Conservation (phyloP, 2,329 filamentous ascomycete species). For the Paecilomyces variotii region DNA sequence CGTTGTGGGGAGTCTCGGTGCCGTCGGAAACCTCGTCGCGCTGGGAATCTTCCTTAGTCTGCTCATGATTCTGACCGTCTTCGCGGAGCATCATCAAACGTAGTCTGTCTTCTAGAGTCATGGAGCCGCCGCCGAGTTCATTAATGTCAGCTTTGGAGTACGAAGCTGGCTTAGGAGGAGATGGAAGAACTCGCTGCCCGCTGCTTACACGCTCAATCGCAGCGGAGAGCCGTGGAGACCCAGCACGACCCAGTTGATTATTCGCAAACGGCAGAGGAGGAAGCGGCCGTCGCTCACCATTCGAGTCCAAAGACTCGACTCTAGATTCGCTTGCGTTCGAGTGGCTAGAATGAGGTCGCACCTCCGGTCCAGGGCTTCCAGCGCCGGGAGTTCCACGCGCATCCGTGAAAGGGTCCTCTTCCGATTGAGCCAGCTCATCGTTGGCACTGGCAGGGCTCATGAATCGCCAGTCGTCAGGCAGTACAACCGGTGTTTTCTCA, state of each 20-base stretch:
- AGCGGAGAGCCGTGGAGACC: conserved; percentile 58
- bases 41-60: not conserved
- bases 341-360: conserved; percentile 41
- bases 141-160: conserved; percentile 70
- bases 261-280: conserved; percentile 65
- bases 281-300: conserved; percentile 73
- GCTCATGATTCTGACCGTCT: conserved; percentile 4
- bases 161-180: conserved; percentile 59
- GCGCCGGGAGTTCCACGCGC: conserved; percentile 56
- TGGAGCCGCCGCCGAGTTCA: conserved; percentile 63
- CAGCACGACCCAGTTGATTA: conserved; percentile 37
- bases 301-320: conserved; percentile 67
- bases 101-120: conserved; percentile 79
- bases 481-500: conserved; percentile 95
- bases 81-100: conserved; percentile 70
- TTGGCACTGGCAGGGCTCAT: conserved; percentile 60
- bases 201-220: conserved; percentile 64
- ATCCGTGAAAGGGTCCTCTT: conserved; percentile 61
- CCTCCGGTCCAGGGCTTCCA: conserved; percentile 57
- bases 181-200: conserved; percentile 60
- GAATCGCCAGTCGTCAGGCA: conserved; percentile 89
- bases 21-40: not conserved
- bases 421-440: conserved; percentile 43
- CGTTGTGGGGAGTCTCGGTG: not conserved
- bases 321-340: conserved; percentile 42